phyloP scores from a whole-genome alignment of 345 rosid species.

The Melaleuca alternifolia region DNA sequence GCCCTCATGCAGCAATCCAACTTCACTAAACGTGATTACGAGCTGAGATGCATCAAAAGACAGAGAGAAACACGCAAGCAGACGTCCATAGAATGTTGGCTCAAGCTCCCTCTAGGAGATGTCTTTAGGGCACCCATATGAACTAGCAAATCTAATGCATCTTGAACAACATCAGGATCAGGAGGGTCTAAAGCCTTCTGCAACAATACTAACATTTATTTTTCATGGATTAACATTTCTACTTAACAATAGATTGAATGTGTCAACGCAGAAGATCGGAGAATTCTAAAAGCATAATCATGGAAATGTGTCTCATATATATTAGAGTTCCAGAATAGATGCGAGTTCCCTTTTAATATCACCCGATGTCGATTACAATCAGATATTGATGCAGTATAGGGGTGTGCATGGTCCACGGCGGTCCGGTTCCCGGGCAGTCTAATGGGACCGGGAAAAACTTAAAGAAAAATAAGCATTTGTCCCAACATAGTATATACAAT shows the following conservation, averaged over 20 bases:
- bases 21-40: slow-evolving; percentile 67
- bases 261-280: not conserved
- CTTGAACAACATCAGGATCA: slow-evolving; percentile 52
- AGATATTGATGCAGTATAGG: not conserved
- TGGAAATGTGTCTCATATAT: not conserved
- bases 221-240: slow-evolving; percentile 6
- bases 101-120: slow-evolving; percentile 50
- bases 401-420: no score
- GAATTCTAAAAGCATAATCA: not conserved
- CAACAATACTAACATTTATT: slow-evolving; percentile 44
- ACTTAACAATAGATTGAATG: not conserved
- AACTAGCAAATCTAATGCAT: slow-evolving; percentile 56
- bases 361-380: not conserved
- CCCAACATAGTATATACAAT: no score
- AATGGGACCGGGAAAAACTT: no score
- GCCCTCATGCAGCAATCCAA: slow-evolving; percentile 82
- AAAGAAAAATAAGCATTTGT: no score
- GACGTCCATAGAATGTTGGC: slow-evolving; percentile 84
- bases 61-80: slow-evolving; percentile 74
- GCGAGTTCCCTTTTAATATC: not conserved
- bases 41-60: slow-evolving; percentile 76
- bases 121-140: slow-evolving; percentile 42
- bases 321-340: not conserved
- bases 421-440: no score
- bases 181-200: slow-evolving; percentile 91